These are phyloP conservation scores for Kazachstania africana DNA, from an alignment of 805 yeast species.

Conservation along the genomic window DNA sequence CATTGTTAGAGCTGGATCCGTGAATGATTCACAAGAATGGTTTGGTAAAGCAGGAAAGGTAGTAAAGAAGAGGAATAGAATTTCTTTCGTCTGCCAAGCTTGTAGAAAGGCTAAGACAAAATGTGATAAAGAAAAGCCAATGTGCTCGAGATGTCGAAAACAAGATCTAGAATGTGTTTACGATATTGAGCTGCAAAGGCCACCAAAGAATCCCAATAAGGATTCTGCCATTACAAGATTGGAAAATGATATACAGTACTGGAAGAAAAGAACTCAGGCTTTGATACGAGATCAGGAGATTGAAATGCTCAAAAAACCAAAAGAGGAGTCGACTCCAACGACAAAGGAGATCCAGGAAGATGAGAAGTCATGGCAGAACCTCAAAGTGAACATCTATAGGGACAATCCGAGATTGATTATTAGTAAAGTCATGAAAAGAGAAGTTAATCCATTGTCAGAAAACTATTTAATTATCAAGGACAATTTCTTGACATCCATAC, in stretches of 20 bases:
- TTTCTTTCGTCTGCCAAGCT: slow-evolving; percentile 25
- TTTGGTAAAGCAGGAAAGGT: too few species aligned
- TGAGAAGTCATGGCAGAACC: not conserved
- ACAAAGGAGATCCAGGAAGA: not conserved
- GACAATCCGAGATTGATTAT: slow-evolving; percentile 18
- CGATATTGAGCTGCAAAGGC: slow-evolving; percentile 21
- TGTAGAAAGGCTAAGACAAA: slow-evolving; percentile 25
- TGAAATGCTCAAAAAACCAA: not conserved
- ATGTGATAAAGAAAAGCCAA: slow-evolving; percentile 25
- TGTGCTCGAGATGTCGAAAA: slow-evolving; percentile 21
- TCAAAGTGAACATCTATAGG: slow-evolving; percentile 12
- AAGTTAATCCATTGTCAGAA: slow-evolving; percentile 23
- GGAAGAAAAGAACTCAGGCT: slow-evolving; percentile 19
- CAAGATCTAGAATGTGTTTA: slow-evolving; percentile 20
- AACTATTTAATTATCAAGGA: slow-evolving; percentile 22
- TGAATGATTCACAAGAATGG: too few species aligned
- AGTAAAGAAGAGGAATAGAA: slow-evolving; percentile 18
- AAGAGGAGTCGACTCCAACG: not conserved
- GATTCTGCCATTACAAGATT: slow-evolving; percentile 22
- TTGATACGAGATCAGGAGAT: slow-evolving; percentile 4
- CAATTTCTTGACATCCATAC: slow-evolving; percentile 15
- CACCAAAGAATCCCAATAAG: slow-evolving; percentile 24
- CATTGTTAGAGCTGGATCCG: too few species aligned
- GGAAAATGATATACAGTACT: slow-evolving; percentile 22
- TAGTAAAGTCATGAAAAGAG: slow-evolving; percentile 20